phyloP scores from a whole-genome alignment of 805 yeast species.

The Suhomyces sp. region DNA sequence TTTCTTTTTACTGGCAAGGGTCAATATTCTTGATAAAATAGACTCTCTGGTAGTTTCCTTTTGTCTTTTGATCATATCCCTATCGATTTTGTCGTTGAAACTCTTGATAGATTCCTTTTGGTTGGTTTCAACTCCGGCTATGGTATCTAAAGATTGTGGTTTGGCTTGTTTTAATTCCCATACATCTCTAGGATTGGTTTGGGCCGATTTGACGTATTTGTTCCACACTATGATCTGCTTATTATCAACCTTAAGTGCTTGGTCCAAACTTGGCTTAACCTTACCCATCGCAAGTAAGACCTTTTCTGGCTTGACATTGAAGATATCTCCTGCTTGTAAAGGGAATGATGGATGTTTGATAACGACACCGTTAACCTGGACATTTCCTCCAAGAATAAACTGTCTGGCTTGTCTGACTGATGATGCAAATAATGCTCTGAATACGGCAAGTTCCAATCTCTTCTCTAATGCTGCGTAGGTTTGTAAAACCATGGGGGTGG shows the following conservation, averaged over 20 bases:
- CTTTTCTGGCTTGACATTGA: constrained; percentile 79
- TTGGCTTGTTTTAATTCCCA: constrained; percentile 51
- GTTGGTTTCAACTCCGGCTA: constrained; percentile 11
- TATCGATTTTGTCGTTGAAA: constrained; percentile 38
- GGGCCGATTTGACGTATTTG: constrained; percentile 60
- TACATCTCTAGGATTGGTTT: constrained; percentile 53
- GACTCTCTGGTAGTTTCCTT: constrained; percentile 47
- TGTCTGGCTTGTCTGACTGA: constrained; percentile 93
- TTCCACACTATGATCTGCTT: constrained; percentile 77
- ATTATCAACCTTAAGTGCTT: constrained; percentile 68
- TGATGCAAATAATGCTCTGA: constrained; percentile 90
- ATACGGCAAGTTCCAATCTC: constrained; percentile 85
- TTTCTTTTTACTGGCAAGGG: constrained; percentile 15
- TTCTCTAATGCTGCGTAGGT: constrained; percentile 86
- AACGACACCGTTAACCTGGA: constrained; percentile 78
- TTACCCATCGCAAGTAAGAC: constrained; percentile 86
- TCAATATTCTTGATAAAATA: constrained; percentile 46
- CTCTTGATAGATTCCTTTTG: constrained; percentile 19
- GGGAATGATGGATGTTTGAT: constrained; percentile 79
- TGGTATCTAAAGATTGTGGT: constrained; percentile 36
- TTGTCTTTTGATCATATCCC: constrained; percentile 43
- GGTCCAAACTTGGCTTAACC: constrained; percentile 70
- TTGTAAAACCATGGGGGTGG: constrained; percentile 84
- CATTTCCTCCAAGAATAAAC: constrained; percentile 77
- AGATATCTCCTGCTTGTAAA: constrained; percentile 81